These are phyloP conservation scores for Parasitella parasitica DNA, from an alignment of 371 early-diverging fungal genomes.

Conservation along the genomic window DNA sequence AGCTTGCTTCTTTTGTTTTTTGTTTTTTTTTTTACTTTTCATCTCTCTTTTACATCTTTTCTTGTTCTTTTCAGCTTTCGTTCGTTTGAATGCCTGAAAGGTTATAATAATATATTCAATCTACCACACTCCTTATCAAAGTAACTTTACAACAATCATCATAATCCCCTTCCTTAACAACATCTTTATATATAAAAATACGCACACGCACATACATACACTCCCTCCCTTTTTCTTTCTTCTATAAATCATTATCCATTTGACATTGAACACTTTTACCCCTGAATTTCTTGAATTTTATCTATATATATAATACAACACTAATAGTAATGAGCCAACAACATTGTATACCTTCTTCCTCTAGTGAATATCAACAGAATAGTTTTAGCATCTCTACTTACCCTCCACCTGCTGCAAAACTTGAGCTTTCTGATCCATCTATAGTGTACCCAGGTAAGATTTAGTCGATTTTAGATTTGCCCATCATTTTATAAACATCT, in stretches of 20 bases:
- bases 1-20: neutral
- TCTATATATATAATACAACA: neutral
- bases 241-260: neutral
- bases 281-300: neutral
- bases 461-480: constrained; percentile 5
- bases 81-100: constrained; percentile 11
- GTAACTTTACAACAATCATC: neutral
- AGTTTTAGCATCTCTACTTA: constrained; percentile 16
- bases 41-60: constrained; percentile 9
- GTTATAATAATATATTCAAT: neutral
- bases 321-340: constrained; percentile 19
- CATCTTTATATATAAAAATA: neutral
- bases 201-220: no score
- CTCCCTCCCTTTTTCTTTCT: neutral
- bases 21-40: neutral
- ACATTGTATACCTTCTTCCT: constrained; percentile 15
- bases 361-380: constrained; percentile 11
- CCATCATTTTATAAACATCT: constrained; percentile 4
- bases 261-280: neutral
- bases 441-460: constrained; percentile 29
- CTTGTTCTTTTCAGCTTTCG: neutral
- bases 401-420: constrained; percentile 2
- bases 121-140: neutral
- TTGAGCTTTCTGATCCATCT: constrained; percentile 27
- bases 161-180: neutral